phyloP scores from a whole-genome alignment of 495 filamentous ascomycete species.

The Aspergillus funiculosus region DNA sequence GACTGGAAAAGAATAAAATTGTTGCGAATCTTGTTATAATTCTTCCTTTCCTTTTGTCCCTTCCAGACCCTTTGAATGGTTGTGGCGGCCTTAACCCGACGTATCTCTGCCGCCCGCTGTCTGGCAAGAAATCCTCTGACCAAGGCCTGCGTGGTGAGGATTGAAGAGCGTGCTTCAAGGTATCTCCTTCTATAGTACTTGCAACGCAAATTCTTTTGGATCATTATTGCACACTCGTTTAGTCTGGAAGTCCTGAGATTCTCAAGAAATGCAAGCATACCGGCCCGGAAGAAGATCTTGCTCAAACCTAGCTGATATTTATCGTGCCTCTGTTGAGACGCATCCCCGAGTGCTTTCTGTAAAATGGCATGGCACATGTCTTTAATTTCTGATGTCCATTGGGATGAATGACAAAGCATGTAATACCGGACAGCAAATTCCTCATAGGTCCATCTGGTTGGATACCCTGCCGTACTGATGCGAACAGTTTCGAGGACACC shows the following conservation, averaged over 20 bases:
- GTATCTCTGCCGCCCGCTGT: constrained; percentile 70
- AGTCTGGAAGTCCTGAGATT: constrained; percentile 83
- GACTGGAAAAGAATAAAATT: constrained; percentile 85
- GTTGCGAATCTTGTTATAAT: constrained; percentile 66
- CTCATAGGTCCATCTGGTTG: constrained; percentile 97
- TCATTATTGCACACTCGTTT: constrained; percentile 94
- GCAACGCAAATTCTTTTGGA: constrained; percentile 94
- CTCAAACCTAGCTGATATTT: constrained; percentile 96
- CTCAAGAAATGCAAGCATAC: constrained; percentile 97
- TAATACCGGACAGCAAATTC: constrained; percentile 98
- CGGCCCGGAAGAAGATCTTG: constrained; percentile 98
- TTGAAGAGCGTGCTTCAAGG: constrained; percentile 74
- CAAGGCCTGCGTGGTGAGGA: constrained; percentile 72
- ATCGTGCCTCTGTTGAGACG: constrained; percentile 72
- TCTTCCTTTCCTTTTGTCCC: constrained; percentile 77
- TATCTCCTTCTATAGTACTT: constrained; percentile 95
- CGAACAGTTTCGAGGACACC: constrained; percentile 98
- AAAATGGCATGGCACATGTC: constrained; percentile 91
- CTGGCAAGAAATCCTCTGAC: constrained; percentile 70
- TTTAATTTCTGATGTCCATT: constrained; percentile 90
- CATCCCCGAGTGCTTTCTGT: constrained; percentile 77
- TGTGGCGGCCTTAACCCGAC: constrained; percentile 78
- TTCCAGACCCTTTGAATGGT: constrained; percentile 94
- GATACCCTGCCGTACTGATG: constrained; percentile 97
- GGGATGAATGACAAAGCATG: constrained; percentile 86